These are phyloP conservation scores for Exophiala sp. DNA, from an alignment of 2,329 filamentous ascomycete genomes.

Conservation along the genomic window DNA sequence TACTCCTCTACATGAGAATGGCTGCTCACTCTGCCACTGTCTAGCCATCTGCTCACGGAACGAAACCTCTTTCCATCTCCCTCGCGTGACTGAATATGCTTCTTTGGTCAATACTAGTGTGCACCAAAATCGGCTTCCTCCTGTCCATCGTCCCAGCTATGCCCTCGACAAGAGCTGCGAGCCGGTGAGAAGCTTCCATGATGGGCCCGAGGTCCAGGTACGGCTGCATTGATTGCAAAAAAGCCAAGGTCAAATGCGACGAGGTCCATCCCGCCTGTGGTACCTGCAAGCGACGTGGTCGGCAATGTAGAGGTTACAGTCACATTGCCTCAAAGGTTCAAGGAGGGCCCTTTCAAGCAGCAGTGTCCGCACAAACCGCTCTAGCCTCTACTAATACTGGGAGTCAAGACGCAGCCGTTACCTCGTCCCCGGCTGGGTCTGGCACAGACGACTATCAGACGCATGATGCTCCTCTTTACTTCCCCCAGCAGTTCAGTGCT, in stretches of 20 bases:
- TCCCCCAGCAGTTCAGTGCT: not conserved
- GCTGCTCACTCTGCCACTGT: no score
- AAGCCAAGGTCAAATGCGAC: conserved; percentile 24
- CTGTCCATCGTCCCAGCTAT: not conserved
- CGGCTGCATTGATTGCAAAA: conserved; percentile 25
- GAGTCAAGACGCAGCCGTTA: not conserved
- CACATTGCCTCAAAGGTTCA: conserved; percentile 5
- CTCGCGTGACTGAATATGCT: not conserved
- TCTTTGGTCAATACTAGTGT: not conserved
- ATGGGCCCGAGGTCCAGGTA: conserved; percentile 14
- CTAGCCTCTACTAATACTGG: not conserved
- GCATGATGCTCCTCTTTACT: not conserved
- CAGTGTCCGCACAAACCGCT: not conserved
- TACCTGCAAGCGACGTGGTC: conserved; percentile 33
- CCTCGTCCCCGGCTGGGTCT: not conserved
- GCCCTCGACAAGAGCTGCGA: not conserved
- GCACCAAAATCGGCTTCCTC: no score
- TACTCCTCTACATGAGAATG: no score
- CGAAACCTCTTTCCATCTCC: no score
- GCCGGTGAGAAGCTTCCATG: not conserved
- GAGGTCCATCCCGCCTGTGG: conserved; percentile 30
- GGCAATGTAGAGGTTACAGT: conserved; percentile 32
- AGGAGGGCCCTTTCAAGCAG: conserved; percentile 1
- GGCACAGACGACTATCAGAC: not conserved
- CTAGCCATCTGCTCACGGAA: no score